These are phyloP conservation scores for Collybia mongolica DNA, from an alignment of 768 basidiomycete species.

Conservation along the genomic window DNA sequence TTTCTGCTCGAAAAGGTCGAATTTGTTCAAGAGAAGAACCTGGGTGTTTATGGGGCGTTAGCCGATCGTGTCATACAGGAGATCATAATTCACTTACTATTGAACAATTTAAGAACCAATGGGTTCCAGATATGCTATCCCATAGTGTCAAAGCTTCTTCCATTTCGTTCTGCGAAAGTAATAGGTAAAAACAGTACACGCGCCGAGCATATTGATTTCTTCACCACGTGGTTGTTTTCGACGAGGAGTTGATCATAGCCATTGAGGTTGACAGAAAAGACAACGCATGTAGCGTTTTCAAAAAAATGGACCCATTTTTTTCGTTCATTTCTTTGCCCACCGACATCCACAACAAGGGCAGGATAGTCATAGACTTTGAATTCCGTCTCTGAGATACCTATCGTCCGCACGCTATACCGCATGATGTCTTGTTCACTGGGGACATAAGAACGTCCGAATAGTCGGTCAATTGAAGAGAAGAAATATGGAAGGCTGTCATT, in stretches of 20 bases:
- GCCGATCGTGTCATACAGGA: background rate
- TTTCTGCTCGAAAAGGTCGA: conserved; percentile 87
- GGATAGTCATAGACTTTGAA: conserved; percentile 78
- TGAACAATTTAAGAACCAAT: conserved; percentile 93
- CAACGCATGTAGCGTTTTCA: conserved; percentile 90
- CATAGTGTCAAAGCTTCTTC: conserved; percentile 98
- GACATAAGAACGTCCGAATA: conserved; percentile 70
- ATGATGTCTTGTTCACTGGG: conserved; percentile 90
- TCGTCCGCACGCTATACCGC: conserved; percentile 81
- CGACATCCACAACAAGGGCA: conserved; percentile 92
- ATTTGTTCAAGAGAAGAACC: conserved; percentile 96
- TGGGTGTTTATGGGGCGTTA: conserved; percentile 23
- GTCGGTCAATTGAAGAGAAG: conserved; percentile 72
- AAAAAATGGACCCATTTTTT: conserved; percentile 96
- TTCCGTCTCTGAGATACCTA: conserved; percentile 89
- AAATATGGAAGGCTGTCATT: conserved; percentile 65
- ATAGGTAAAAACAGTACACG: background rate
- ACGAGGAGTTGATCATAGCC: conserved; percentile 95
- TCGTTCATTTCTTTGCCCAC: conserved; percentile 91
- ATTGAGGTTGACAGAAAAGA: conserved; percentile 88
- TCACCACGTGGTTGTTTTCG: conserved; percentile 88
- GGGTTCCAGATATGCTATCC: conserved; percentile 96
- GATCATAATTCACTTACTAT: conserved; percentile 42
- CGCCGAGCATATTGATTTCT: conserved; percentile 24
- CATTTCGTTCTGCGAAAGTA: conserved; percentile 82